Percentiles rank a stretch among this genome's conserved stretches.
phyloP scores from a whole-genome alignment of 2,329 filamentous ascomycete species.

The Fusarium proliferatum region DNA sequence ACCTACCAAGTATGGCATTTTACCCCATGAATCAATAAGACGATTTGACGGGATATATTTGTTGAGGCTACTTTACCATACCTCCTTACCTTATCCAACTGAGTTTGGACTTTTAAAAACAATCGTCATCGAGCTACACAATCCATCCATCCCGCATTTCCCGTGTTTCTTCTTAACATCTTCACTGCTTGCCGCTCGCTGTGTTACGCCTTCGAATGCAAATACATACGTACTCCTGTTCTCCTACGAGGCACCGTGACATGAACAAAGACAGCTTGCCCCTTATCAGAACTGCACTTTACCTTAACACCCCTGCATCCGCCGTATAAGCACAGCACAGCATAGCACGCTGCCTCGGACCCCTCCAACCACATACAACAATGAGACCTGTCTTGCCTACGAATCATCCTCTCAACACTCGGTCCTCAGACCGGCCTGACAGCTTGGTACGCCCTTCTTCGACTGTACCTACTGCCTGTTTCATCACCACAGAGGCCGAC shows the following conservation, averaged over 20 bases:
- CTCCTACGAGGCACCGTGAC: slow-evolving; percentile 7
- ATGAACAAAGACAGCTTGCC: slow-evolving; percentile 18
- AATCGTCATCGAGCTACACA: slow-evolving; percentile 39
- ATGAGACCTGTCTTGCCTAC: slow-evolving; percentile 45
- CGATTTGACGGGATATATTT: not conserved
- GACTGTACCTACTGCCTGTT: slow-evolving; percentile 47
- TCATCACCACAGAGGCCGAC: slow-evolving; percentile 51
- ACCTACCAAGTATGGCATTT: slow-evolving; percentile 30
- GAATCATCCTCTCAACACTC: slow-evolving; percentile 36
- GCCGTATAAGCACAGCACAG: slow-evolving; percentile 7
- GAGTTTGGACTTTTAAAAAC: slow-evolving; percentile 29
- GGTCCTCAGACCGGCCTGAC: slow-evolving; percentile 35
- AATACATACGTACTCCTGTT: not conserved
- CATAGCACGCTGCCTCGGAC: not conserved
- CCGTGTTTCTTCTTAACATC: slow-evolving; percentile 1
- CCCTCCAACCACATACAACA: slow-evolving; percentile 23
- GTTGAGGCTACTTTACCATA: slow-evolving; percentile 2
- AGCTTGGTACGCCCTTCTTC: slow-evolving; percentile 35
- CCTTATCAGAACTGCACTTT: slow-evolving; percentile 14
- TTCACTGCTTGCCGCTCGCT: not conserved
- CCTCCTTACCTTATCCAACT: slow-evolving; percentile 16
- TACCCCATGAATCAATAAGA: not conserved
- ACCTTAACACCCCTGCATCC: slow-evolving; percentile 1
- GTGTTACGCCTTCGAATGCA: not conserved
- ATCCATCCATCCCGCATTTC: slow-evolving; percentile 15